A percentile compares a stretch with the other conserved stretches of the same genome.
phyloP scores from a whole-genome alignment of 305 asterid genomes.

The Solanum chacoense region DNA sequence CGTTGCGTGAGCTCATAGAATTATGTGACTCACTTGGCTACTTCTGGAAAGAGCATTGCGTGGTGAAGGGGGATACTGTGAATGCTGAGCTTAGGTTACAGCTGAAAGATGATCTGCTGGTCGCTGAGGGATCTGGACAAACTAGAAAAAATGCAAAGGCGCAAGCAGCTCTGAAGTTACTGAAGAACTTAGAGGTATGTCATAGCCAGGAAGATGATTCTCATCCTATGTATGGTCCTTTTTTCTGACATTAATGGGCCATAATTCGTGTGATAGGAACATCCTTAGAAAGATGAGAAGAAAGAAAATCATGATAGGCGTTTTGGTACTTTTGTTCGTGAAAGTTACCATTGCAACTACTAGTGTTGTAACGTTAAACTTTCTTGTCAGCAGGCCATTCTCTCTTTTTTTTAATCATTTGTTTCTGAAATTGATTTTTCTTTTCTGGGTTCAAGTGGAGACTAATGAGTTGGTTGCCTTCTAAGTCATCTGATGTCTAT shows the following conservation, averaged over 20 bases:
- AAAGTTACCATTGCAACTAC: neutral
- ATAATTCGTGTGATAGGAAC: neutral
- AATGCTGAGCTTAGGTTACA: conserved; percentile 56
- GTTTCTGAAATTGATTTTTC: neutral
- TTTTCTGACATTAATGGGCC: neutral
- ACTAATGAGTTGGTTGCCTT: neutral
- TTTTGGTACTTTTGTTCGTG: neutral
- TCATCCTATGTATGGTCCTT: neutral
- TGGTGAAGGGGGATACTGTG: conserved; percentile 33
- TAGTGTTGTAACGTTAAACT: neutral
- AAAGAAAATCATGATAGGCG: neutral
- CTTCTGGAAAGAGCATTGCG: conserved; percentile 33
- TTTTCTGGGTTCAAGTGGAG: neutral
- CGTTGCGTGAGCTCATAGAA: conserved; percentile 71
- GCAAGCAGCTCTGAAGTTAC: conserved; percentile 63
- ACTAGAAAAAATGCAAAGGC: conserved; percentile 65
- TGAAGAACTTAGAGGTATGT: conserved; percentile 71
- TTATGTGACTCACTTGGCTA: conserved; percentile 87
- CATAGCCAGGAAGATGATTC: neutral
- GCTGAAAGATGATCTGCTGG: conserved; percentile 51
- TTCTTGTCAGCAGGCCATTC: neutral
- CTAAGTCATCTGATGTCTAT: neutral
- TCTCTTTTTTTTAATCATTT: neutral
- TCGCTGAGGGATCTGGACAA: conserved; percentile 50
- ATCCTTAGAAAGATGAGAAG: neutral